A percentile compares a stretch with the other conserved stretches of the same genome.
Conservation (phyloP, 1,284 basidiomycete species). For the Melampsora larici-populina region DNA sequence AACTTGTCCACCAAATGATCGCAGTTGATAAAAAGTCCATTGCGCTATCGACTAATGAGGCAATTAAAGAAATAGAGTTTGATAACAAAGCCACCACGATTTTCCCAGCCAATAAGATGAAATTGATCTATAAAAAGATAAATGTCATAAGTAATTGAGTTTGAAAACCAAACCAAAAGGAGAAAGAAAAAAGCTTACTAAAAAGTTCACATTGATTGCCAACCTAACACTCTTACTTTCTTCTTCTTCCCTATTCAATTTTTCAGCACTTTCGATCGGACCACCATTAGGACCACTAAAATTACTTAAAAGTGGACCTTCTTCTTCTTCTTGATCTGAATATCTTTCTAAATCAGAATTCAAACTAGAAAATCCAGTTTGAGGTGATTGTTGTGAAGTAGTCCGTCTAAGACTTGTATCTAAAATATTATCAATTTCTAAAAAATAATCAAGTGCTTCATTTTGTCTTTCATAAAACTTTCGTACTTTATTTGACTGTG, state of each 20-base stretch:
- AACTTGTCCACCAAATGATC: conserved; percentile 49
- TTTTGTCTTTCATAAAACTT: conserved; percentile 38
- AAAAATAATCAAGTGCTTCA: conserved; percentile 30
- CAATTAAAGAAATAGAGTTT: conserved; percentile 61
- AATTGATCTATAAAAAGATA: conserved; percentile 23
- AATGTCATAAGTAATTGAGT: background rate
- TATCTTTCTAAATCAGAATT: background rate
- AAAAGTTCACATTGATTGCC: conserved; percentile 26
- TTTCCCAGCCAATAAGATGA: conserved; percentile 57
- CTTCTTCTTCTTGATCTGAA: conserved; percentile 11
- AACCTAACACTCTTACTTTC: conserved; percentile 24
- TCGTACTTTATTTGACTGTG: conserved; percentile 18
- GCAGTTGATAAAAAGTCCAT: conserved; percentile 60
- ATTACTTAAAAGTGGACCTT: background rate
- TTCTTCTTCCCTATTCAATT: conserved; percentile 15
- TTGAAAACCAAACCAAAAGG: background rate
- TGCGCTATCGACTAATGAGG: conserved; percentile 60
- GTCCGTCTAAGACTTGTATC: conserved; percentile 12
- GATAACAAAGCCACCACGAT: conserved; percentile 59
- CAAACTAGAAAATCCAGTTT: background rate
- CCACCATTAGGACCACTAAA: background rate
- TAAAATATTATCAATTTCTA: conserved; percentile 25
- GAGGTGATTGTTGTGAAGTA: background rate
- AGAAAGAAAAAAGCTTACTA: background rate
- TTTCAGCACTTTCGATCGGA: conserved; percentile 14